Evolutionary conservation across 176 grass and related monocot genomes (phyloP).

Genomic region (Guadua angustifolia): DNA sequence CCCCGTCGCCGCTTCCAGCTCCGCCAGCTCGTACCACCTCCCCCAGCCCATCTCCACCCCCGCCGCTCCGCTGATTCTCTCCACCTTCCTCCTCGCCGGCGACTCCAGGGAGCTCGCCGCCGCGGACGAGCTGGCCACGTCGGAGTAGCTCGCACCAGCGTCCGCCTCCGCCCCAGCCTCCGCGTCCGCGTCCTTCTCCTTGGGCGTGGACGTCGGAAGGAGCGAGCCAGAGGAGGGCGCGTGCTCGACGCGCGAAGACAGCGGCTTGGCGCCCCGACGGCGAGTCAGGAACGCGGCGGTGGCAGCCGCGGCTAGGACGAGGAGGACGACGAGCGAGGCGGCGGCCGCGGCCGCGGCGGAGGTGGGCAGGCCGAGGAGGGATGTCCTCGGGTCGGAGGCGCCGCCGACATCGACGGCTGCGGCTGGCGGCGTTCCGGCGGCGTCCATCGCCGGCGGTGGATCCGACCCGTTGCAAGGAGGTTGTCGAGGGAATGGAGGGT

Average conservation of each 20-base stretch:
- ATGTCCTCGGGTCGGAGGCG: background rate
- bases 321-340: constrained; percentile 28
- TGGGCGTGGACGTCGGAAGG: constrained; percentile 50
- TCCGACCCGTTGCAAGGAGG: constrained; percentile 28
- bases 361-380: constrained; percentile 41
- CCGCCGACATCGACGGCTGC: background rate
- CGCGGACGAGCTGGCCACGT: constrained; percentile 49
- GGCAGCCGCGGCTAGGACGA: constrained; percentile 46
- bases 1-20: constrained; percentile 75
- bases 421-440: constrained; percentile 35
- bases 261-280: constrained; percentile 24
- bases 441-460: constrained; percentile 53
- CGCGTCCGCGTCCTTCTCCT: constrained; percentile 40
- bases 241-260: constrained; percentile 56
- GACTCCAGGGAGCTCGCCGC: constrained; percentile 54
- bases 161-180: constrained; percentile 7
- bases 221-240: constrained; percentile 55
- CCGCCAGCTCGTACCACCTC: constrained; percentile 84
- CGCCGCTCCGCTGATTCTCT: constrained; percentile 18
- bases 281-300: constrained; percentile 37
- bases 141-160: constrained; percentile 25
- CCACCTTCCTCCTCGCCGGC: constrained; percentile 33
- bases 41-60: constrained; percentile 84
- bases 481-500: background rate
- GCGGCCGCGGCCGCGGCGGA: constrained; percentile 31